Conservation (phyloP, 2,329 filamentous ascomycete genomes). For the Colletotrichum sp. region DNA sequence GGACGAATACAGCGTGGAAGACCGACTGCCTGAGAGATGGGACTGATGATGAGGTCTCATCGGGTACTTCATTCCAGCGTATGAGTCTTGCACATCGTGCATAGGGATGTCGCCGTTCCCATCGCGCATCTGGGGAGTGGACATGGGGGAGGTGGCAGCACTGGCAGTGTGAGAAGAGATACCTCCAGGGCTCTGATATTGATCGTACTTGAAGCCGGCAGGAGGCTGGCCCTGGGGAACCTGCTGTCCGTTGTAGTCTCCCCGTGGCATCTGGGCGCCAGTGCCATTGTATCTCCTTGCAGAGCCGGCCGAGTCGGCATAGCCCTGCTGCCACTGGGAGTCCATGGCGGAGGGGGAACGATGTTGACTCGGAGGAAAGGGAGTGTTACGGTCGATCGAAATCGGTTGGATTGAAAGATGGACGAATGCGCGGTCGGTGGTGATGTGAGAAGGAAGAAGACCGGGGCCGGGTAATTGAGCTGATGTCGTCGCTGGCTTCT, state of each 20-base stretch:
- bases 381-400: neutral
- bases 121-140: conserved; percentile 67
- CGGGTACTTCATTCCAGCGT: conserved; percentile 85
- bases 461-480: conserved; percentile 10
- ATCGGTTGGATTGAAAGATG: neutral
- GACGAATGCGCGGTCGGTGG: conserved; percentile 8
- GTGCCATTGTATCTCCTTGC: conserved; percentile 68
- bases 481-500: conserved; percentile 19
- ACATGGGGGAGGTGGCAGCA: conserved; percentile 63
- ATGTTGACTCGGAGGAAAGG: conserved; percentile 11
- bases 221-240: conserved; percentile 43
- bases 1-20: conserved; percentile 72
- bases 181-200: conserved; percentile 58
- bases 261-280: conserved; percentile 37
- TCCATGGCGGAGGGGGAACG: conserved; percentile 46
- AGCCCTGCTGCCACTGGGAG: conserved; percentile 61
- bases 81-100: conserved; percentile 85
- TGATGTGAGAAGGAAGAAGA: conserved; percentile 17
- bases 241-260: conserved; percentile 33
- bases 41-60: conserved; percentile 80
- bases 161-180: conserved; percentile 38
- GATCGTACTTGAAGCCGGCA: conserved; percentile 68
- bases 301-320: conserved; percentile 67
- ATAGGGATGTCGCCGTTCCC: conserved; percentile 80
- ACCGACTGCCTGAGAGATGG: conserved; percentile 60